These are phyloP conservation scores for Pleurozium schreberi DNA, from an alignment of 225 moss, liverwort and hornwort genomes.

Conservation along the genomic window DNA sequence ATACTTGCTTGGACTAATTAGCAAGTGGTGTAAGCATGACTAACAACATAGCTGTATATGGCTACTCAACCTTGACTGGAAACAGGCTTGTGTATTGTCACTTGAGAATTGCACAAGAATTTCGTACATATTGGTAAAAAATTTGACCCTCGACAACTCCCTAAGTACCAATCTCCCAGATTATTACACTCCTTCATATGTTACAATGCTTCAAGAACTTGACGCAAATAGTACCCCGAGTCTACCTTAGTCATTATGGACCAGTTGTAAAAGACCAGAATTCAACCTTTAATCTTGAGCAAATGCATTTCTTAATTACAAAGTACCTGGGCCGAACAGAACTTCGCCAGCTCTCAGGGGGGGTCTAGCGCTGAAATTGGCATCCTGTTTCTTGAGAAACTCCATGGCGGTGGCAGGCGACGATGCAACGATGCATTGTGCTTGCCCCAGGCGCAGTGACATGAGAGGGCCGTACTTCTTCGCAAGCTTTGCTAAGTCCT, in stretches of 20 bases:
- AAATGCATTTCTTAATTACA: neutral
- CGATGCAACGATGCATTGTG: neutral
- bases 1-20: neutral
- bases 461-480: constrained; percentile 8
- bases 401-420: neutral
- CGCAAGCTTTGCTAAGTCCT: neutral
- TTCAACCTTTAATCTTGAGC: neutral
- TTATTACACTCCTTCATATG: no score
- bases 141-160: neutral
- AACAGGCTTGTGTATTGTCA: neutral
- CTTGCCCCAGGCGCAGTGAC: neutral
- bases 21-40: no score
- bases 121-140: no score
- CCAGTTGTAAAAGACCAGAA: neutral
- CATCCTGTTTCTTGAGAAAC: constrained; percentile 4
- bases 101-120: neutral
- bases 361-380: neutral
- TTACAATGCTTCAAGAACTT: neutral
- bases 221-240: neutral
- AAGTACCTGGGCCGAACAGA: neutral
- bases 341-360: neutral
- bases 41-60: neutral
- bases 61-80: neutral
- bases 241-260: neutral
- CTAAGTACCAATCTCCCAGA: neutral